Evolutionary conservation across 2,329 filamentous ascomycete genomes (phyloP), one percentile per base, ranked within the genome.

Genomic region (Penicillium sp.): DNA sequence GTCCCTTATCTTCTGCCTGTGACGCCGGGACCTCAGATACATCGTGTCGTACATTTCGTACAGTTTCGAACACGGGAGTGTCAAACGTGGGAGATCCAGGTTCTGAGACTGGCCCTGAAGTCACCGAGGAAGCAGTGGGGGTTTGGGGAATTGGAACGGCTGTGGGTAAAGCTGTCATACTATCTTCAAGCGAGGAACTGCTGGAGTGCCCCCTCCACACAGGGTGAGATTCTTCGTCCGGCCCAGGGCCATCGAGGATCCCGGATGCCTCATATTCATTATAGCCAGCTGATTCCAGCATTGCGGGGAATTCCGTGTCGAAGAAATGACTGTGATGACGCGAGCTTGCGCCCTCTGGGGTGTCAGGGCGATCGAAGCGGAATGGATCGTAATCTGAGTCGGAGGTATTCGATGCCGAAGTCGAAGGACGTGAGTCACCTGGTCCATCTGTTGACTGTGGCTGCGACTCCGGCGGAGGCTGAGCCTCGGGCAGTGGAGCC

Each of bases 221-320:
- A 2, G 63, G 59, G 12, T 82, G 6, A 73, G 77, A 16, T 64
- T 84, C 58, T 77, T 84, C 49, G 76, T 85, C 52, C 77, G 81
- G 74, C 64, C 79, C 56, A 70, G 85, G 70, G 74, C 82, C 59
- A 73, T 82, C 53, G 0, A 85, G 79, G 0, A 82, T 75, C 0
- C 75, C 82, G 1, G 83, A 83, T 55, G 78, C 80, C 30, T 84
- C 79, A 74, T 74, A 70, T 28, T 67, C 67, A 74, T 81, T 51
- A 72, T 82, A 52, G 70, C 74, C 30, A 69, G 72, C 8, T 72
- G 82, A 63, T 70, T 79, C 22, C 74, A 81, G 7, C 60, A 77
- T 31, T 65, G 74, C 6, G 61, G 80, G 10, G 78, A 81, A 62
- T 43, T 74, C 46, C 53, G 76, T 31, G 78, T 66, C 56, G 17